These are phyloP conservation scores for Cynanchum wilfordii DNA, from an alignment of 257 asterid species.

Conservation along the genomic window DNA sequence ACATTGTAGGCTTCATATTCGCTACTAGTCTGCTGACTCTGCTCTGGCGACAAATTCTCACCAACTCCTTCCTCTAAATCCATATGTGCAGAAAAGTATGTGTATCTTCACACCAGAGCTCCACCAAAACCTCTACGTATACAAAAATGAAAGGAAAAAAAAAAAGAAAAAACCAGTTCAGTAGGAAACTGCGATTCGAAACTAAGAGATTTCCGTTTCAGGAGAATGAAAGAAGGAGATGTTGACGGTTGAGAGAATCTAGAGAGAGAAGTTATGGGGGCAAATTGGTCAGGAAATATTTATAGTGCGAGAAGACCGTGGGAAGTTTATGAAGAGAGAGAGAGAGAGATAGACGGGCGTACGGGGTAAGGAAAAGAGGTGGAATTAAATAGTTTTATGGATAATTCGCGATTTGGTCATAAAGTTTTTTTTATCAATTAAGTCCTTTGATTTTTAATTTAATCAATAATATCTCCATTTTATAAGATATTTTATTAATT, in stretches of 20 bases:
- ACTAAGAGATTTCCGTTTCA: constrained; percentile 33
- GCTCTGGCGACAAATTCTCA: constrained; percentile 89
- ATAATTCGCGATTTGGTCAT: too few species aligned
- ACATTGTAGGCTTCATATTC: constrained; percentile 51
- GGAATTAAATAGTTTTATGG: constrained; percentile 11
- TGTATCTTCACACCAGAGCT: neutral
- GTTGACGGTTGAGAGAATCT: constrained; percentile 41
- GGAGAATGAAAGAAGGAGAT: constrained; percentile 11
- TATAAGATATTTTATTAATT: too few species aligned
- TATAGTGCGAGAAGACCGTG: constrained; percentile 15
- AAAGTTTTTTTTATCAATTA: too few species aligned
- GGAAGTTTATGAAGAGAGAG: constrained; percentile 18
- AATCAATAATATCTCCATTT: too few species aligned
- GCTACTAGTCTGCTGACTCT: constrained; percentile 67
- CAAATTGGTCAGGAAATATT: constrained; percentile 25
- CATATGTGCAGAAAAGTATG: constrained; percentile 28
- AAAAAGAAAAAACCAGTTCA: too few species aligned
- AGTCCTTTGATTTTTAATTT: too few species aligned
- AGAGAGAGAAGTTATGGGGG: constrained; percentile 29
- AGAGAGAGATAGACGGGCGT: constrained; percentile 12
- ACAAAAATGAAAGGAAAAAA: neutral
- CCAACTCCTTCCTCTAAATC: constrained; percentile 85
- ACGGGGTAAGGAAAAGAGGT: neutral
- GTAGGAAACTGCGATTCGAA: constrained; percentile 5
- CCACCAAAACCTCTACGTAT: constrained; percentile 3